Base-by-base conservation (phyloP, 164 flowering plant genomes). In the Akebia trifoliata region DNA sequence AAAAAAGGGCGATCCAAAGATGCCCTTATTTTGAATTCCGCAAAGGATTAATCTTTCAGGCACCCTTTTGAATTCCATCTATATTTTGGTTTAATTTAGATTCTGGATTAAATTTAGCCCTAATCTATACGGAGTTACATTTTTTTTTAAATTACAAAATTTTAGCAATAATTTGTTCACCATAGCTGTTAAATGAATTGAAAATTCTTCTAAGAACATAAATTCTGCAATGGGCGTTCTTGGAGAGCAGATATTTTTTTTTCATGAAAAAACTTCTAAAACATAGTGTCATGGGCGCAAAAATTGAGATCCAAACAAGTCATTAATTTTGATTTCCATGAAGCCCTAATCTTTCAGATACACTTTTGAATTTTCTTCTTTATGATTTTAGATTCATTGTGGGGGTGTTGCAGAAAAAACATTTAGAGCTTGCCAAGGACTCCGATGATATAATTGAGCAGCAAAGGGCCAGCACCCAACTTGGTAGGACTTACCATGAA, bases 391-490 rank as follows among this genome's bases (percentile, higher is more conserved):
- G 24, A 11, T 50, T 42, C 42, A 40, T 29, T 36, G 26, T 32
- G n/a, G 60, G 39, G 60, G 32, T n/a, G 52, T 40, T 59, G 57
- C 79, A 94, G 99, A 83, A 86, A 73, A 86, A 81, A 52, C 99
- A 90, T 77, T 72, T 93, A 51, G 81, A 81, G 71, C 83, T 87
- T 30, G 99, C 99, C 22, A 82, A 82, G 69, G 84, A 84, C 21
- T 53, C 66, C 2, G 30, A 78, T 66, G 90, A 94, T 59, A 79
- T 83, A 2, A 63, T 81, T 52, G 99, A 94, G 77, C 89, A 90
- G 79, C 99, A 94, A 70, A 76, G 99, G 69, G 99, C 99, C 20
- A 68, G 72, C 60, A 94, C 97, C 10, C 99, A 94, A 66, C 95
- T 94, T 54, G 99, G 97, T 20, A 82, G 99, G 44, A 88, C 95